Conservation (phyloP, 768 basidiomycete species). For the Amanita pallidorosea region DNA sequence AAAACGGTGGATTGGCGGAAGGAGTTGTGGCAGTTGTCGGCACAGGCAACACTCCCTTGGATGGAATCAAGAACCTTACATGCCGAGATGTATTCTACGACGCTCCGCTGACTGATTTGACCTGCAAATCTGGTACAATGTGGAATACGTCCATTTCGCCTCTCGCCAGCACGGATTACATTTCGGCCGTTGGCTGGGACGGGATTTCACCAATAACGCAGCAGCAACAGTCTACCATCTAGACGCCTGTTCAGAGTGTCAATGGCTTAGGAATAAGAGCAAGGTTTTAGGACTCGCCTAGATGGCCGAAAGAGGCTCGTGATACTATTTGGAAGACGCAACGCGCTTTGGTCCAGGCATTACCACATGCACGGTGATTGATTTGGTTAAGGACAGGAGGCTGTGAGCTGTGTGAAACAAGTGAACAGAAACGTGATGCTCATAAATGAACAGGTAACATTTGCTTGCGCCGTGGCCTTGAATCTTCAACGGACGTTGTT, state of each 20-base stretch:
- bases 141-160: constrained; percentile 34
- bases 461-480: too few species aligned
- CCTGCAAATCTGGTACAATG: constrained; percentile 18
- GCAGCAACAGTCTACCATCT: constrained; percentile 26
- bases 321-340: constrained; percentile 32
- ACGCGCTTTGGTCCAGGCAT: too few species aligned
- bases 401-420: too few species aligned
- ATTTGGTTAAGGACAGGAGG: too few species aligned
- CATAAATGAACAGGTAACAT: too few species aligned
- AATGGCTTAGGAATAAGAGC: constrained; percentile 33
- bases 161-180: constrained; percentile 39
- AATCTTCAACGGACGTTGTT: too few species aligned
- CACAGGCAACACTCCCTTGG: constrained; percentile 41
- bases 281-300: constrained; percentile 44
- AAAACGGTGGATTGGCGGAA: constrained; percentile 23
- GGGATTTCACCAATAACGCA: constrained; percentile 32
- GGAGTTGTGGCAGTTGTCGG: constrained; percentile 34
- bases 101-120: constrained; percentile 33
- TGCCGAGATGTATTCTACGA: constrained; percentile 43
- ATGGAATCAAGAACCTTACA: constrained; percentile 29
- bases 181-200: constrained; percentile 32
- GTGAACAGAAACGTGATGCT: too few species aligned
- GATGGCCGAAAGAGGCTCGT: constrained; percentile 32
- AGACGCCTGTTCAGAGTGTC: constrained; percentile 29
- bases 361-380: too few species aligned